Base-by-base conservation (phyloP, 306 rosid genomes). In the Trichosanthes truncata region DNA sequence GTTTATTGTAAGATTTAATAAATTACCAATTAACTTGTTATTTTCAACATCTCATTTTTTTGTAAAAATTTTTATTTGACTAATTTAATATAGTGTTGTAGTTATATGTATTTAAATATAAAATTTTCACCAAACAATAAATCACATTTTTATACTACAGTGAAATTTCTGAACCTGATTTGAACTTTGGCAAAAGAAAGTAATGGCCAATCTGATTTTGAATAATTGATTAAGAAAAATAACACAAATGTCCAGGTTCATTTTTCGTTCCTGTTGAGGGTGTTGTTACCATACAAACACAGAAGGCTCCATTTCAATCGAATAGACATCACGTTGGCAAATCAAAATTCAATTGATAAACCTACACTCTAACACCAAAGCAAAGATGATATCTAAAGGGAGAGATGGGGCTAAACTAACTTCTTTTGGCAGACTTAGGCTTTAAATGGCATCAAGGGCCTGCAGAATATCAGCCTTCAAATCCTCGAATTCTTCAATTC, bases 401-500 rank as follows among this genome's bases (percentile, higher is more conserved):
- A 73, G n/a, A 38, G 17, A 23, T 21, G 13, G 76, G 6, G 9
- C 26, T 8, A 0, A 29, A 26, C 13, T 40, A 11, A 36, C 51
- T 67, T 51, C 9, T 57, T 21, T 2, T 2, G 35, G 6, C 25
- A 21, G 67, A 36, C 36, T 25, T 53, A 20, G 17, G 84, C 69
- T 11, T 56, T 92, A 89, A 80, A 90, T 89, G 46, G 71, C 53
- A 23, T 86, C 91, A 73, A 93, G 86, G 73, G 96, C 98, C 78
- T 90, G 93, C 74, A 92, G 87, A 6, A 93, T 49, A 83, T 93
- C 98, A 60, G 84, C 86, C 84, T 88, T 87, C 77, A 91, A 33
- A 81, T 91, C 93, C 79, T 90, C 89, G 7, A 83, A 93, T 74
- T 84, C 98, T 83, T 93, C 98, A 0, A 90, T 82, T 82, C 97